These are phyloP conservation scores for Phyllosticta citribraziliensis DNA, from an alignment of 2,329 filamentous ascomycete genomes.

Conservation along the genomic window DNA sequence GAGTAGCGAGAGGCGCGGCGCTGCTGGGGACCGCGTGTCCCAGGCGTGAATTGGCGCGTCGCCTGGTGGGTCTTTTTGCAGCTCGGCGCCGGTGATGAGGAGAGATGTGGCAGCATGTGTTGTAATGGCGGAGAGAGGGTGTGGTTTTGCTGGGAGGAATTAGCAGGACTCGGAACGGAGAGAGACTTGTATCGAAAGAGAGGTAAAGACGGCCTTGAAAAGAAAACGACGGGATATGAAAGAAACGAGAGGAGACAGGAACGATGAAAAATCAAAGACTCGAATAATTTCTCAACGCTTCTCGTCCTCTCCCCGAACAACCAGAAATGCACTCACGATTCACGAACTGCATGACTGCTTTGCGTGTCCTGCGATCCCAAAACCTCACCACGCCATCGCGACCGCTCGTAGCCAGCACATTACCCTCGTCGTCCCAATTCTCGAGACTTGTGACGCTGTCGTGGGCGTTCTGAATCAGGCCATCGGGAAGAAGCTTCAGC, in stretches of 20 bases:
- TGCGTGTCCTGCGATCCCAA: slow-evolving; percentile 53
- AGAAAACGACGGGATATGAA: not conserved
- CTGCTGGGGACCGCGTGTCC: slow-evolving; percentile 27
- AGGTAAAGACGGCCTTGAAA: not conserved
- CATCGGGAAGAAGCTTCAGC: slow-evolving; percentile 41
- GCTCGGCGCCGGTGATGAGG: slow-evolving; percentile 64
- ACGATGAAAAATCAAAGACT: not conserved
- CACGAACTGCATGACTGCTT: slow-evolving; percentile 33
- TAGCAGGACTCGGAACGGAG: not conserved
- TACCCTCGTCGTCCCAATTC: slow-evolving; percentile 42
- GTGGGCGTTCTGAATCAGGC: slow-evolving; percentile 44
- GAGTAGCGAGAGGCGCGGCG: slow-evolving; percentile 29
- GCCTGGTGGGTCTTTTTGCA: slow-evolving; percentile 42
- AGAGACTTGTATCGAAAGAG: not conserved
- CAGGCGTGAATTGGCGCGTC: slow-evolving; percentile 30
- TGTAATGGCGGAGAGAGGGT: slow-evolving; percentile 56
- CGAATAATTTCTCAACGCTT: not conserved
- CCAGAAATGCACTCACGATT: slow-evolving; percentile 21
- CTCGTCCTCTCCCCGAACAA: not conserved
- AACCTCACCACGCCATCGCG: slow-evolving; percentile 58
- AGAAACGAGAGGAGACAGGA: not conserved
- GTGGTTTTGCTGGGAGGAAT: slow-evolving; percentile 33
- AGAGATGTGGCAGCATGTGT: slow-evolving; percentile 47
- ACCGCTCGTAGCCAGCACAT: slow-evolving; percentile 57
- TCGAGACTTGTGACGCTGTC: slow-evolving; percentile 55